Percentiles rank a stretch among this genome's conserved stretches.
Conservation (phyloP, 2,329 filamentous ascomycete genomes). For the Plenodomus lindquistii region DNA sequence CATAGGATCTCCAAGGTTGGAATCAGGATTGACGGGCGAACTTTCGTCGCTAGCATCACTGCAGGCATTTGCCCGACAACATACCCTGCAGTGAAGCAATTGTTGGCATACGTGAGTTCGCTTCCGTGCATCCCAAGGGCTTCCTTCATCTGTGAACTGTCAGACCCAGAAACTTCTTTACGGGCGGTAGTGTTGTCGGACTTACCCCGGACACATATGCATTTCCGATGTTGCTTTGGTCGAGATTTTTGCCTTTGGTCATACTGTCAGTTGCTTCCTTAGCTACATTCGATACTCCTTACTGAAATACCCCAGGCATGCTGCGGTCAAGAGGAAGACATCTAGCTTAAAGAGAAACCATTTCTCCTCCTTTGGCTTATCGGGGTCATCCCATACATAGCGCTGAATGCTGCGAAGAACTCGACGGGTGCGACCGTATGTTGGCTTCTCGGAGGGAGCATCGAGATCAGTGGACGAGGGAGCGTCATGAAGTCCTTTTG, state of each 20-base stretch:
- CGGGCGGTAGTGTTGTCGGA: neutral
- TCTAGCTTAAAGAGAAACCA: constrained; percentile 38
- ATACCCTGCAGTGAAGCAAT: constrained; percentile 35
- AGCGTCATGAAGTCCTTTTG: constrained; percentile 1
- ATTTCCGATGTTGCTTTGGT: constrained; percentile 34
- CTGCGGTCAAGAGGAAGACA: constrained; percentile 26
- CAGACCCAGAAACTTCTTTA: too few relatives aligned
- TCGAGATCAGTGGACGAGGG: constrained; percentile 9
- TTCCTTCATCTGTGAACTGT: constrained; percentile 30
- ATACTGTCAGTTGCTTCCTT: too few relatives aligned
- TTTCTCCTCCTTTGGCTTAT: constrained; percentile 21
- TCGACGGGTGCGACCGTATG: constrained; percentile 4
- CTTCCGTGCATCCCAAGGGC: constrained; percentile 33
- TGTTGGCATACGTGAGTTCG: constrained; percentile 36
- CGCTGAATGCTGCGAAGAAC: constrained; percentile 18
- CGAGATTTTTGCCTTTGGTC: constrained; percentile 32
- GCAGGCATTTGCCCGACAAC: constrained; percentile 36
- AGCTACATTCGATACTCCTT: too few relatives aligned
- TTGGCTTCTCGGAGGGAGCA: neutral
- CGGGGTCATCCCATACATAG: constrained; percentile 25
- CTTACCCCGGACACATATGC: constrained; percentile 36
- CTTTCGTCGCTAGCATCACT: constrained; percentile 27
- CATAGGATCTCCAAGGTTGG: constrained; percentile 38
- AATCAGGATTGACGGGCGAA: constrained; percentile 34
- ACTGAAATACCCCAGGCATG: constrained; percentile 33